Base-by-base conservation (phyloP, 768 basidiomycete genomes). In the Auriscalpium microsporum region DNA sequence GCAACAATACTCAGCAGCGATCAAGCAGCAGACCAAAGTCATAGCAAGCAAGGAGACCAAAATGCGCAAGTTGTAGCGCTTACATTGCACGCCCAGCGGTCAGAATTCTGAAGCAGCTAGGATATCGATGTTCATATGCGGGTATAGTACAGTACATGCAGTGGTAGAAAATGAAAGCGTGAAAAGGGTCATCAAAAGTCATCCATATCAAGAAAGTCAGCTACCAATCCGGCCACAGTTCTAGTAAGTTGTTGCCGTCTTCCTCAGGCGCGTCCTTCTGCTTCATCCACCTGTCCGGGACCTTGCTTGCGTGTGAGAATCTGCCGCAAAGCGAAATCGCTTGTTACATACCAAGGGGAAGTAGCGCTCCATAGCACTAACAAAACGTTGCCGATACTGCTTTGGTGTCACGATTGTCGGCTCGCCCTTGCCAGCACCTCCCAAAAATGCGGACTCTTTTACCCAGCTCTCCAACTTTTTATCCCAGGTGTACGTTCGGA, bases 401-500 rank as follows among this genome's bases (percentile, higher is more conserved):
- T 86, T 93, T 2, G 95, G 95, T 3, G 94, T 95, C 23, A 97
- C 90, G 63, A 99, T 94, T 0, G 95, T 98, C 0, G 96, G 95
- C 60, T 95, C 95, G 10, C 92, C 93, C 63, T 80, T 85, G 45
- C 83, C 84, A 45, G 80, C 79, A 19, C 82, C 87, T 47, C 91
- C 94, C 21, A 98, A 74, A 70, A 94, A 93, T 0, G 90, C 80
- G 2, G 91, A 86, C 63, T 98, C 96, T 66, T 98, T 99, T 45
- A 97, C 92, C 94, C 92, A 96, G 57, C 87, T 97, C 72, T 98
- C 96, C 16, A 99, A 74, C 63, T 93, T 94, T 75, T 99, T 99
- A 74, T 99, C 96, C 93, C 93, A 96, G 0, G 92, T 95, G 65
- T 94, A 95, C 4, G 93, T 94, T 9, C 94, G 87, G 60, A 95